Evolutionary conservation across 2,329 filamentous ascomycete genomes (phyloP).

Genomic region (Monosporascus cannonballus): DNA sequence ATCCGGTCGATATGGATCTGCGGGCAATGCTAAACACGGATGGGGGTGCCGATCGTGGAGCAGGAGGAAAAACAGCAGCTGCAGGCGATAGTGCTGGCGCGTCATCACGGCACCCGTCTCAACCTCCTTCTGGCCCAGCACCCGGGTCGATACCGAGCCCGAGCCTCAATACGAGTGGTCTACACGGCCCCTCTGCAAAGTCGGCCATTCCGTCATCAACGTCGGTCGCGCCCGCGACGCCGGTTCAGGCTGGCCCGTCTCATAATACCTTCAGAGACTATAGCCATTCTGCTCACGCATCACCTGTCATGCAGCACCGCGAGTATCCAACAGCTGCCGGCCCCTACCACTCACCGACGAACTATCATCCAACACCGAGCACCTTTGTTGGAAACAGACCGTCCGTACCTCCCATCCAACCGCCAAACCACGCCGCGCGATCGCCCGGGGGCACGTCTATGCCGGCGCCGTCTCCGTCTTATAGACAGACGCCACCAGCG

Average conservation of each 20-base stretch:
- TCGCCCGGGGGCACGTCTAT: conserved; percentile 42
- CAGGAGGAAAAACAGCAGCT: conserved; percentile 2
- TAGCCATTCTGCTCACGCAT: conserved; percentile 39
- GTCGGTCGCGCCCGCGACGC: conserved; percentile 28
- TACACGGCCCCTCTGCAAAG: conserved; percentile 14
- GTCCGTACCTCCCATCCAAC: conserved; percentile 35
- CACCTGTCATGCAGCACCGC: conserved; percentile 39
- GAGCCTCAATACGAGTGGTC: not conserved
- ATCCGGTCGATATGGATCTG: conserved; percentile 17
- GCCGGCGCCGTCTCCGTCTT: conserved; percentile 38
- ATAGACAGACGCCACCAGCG: conserved; percentile 43
- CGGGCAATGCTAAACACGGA: conserved; percentile 46
- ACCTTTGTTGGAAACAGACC: conserved; percentile 32
- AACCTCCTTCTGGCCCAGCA: conserved; percentile 15
- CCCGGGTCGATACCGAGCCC: not conserved
- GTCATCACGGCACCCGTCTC: conserved; percentile 18
- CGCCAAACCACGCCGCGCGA: conserved; percentile 39
- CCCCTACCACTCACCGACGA: conserved; percentile 35
- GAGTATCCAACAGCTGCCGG: conserved; percentile 32
- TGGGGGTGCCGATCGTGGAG: conserved; percentile 23
- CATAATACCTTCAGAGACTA: conserved; percentile 48
- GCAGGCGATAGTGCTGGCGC: conserved; percentile 13
- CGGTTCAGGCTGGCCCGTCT: conserved; percentile 32
- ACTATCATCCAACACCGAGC: conserved; percentile 28
- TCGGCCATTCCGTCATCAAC: conserved; percentile 15